Base-by-base conservation (phyloP, 805 yeast genomes). In the Wickerhamiella sorbophila region DNA sequence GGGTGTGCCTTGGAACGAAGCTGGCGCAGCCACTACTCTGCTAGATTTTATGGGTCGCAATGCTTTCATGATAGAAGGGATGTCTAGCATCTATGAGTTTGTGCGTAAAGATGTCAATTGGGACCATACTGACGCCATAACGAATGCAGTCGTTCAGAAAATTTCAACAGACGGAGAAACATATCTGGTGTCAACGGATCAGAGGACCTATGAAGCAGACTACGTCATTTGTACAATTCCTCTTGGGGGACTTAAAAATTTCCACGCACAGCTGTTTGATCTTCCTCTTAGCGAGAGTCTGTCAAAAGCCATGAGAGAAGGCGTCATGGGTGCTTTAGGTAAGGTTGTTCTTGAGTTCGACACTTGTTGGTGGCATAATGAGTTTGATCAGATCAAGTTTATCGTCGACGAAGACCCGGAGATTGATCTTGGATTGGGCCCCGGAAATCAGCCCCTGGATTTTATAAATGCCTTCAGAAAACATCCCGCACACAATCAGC, bases 41-140 rank as follows among this genome's bases (percentile, higher is more conserved):
- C 71, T 78, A 57, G 83, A 74, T 44, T 78, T 77, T 50, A 75
- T 74, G 39, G 95, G 95, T 1, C 66, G 95, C 50, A 78, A 86
- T 54, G 76, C 86, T n/a, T 65, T 74, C 47, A 79, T 79, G 38
- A 55, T 68, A 39, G 68, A 71, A 48, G 83, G 84, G 0, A 79
- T 77, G 57, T 72, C 66, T 38, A 52, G 56, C 10, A 61, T 84
- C 1, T 58, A 78, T 17, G 62, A 72, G 5, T 63, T 70, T 40
- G 65, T 75, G 22, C 55, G 2, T 47, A 53, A 2, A 48, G 56
- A 5, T 49, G 79, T 15, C 70, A 75, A 9, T 4, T 31, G 35
- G 36, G 27, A 36, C 12, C 32, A 47, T 2, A 58, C 61, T 0
- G 55, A 61, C 26, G 51, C 81, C 2, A 47, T 51, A 3, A 55